phyloP scores from a whole-genome alignment of 2,329 filamentous ascomycete genomes.

The Fusarium sp. region DNA sequence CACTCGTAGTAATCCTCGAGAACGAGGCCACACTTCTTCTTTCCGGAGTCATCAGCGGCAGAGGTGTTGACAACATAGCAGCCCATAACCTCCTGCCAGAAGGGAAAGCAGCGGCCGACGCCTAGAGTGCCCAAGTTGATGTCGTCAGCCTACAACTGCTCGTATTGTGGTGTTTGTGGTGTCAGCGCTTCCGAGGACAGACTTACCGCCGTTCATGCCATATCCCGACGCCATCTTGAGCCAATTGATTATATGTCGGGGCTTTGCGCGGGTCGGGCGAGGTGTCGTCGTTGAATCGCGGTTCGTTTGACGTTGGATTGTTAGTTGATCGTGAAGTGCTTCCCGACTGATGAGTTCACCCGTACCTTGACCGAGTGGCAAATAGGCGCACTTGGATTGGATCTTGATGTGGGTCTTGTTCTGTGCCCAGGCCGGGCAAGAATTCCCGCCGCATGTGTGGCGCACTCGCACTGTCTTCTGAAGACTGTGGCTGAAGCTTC shows the following conservation, averaged over 20 bases:
- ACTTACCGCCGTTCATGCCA: slow-evolving; percentile 82
- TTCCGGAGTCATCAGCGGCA: slow-evolving; percentile 81
- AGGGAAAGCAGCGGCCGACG: slow-evolving; percentile 90
- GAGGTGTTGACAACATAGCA: slow-evolving; percentile 97
- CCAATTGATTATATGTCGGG: slow-evolving; percentile 50
- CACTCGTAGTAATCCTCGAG: slow-evolving; percentile 99
- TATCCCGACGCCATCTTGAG: slow-evolving; percentile 82
- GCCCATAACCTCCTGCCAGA: slow-evolving; percentile 99
- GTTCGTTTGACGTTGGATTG: slow-evolving; percentile 44
- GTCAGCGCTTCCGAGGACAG: neutral
- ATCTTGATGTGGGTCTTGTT: slow-evolving; percentile 12
- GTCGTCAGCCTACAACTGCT: slow-evolving; percentile 42
- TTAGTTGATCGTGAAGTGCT: slow-evolving; percentile 39
- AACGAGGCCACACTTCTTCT: slow-evolving; percentile 86
- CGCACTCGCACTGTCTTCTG: neutral
- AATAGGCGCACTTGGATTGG: slow-evolving; percentile 45
- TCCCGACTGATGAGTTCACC: slow-evolving; percentile 44
- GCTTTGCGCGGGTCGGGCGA: slow-evolving; percentile 43
- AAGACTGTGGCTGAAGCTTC: slow-evolving; percentile 1
- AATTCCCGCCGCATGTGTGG: neutral
- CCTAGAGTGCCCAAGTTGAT: slow-evolving; percentile 56
- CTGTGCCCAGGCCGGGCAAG: too few species aligned
- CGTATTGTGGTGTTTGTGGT: neutral
- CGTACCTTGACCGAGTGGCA: slow-evolving; percentile 48
- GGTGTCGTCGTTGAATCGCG: slow-evolving; percentile 44